phyloP scores from a whole-genome alignment of 441 rosid genomes.

The Eutrema salsugineum region DNA sequence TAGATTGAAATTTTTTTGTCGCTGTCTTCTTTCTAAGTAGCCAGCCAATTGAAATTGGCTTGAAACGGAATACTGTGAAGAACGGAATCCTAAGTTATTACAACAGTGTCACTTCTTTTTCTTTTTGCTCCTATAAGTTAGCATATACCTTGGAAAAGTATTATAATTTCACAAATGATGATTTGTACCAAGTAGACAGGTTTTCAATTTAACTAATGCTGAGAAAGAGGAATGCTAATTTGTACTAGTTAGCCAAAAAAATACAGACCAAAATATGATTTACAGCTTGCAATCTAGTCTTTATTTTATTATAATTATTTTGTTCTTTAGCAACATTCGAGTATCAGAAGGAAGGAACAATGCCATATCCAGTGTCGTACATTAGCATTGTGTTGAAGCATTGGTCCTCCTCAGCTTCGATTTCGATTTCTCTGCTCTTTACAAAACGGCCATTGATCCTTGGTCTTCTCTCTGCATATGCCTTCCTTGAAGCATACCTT shows the following conservation, averaged over 20 bases:
- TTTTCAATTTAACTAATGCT: not conserved
- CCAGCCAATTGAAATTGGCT: no score
- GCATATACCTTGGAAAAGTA: slow-evolving; percentile 10
- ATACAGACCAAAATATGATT: not conserved
- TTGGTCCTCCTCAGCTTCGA: slow-evolving; percentile 60
- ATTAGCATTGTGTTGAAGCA: slow-evolving; percentile 46
- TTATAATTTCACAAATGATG: not conserved
- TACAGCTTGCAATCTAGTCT: slow-evolving; percentile 15
- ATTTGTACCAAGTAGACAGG: not conserved
- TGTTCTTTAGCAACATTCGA: not conserved
- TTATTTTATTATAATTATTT: no score
- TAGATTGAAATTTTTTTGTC: no score
- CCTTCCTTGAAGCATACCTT: slow-evolving; percentile 94
- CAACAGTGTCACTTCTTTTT: not conserved
- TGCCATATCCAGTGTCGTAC: slow-evolving; percentile 50
- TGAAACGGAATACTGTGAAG: no score
- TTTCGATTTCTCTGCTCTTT: slow-evolving; percentile 52
- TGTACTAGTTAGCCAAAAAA: slow-evolving; percentile 12
- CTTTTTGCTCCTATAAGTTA: not conserved
- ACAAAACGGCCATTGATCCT: slow-evolving; percentile 94
- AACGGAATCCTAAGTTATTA: not conserved
- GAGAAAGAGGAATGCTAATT: not conserved
- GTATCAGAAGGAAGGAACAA: slow-evolving; percentile 66
- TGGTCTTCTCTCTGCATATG: slow-evolving; percentile 91
- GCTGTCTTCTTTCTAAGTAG: no score